These are phyloP conservation scores for Abortiporus biennis DNA, from an alignment of 1,284 basidiomycete species.

Conservation along the genomic window DNA sequence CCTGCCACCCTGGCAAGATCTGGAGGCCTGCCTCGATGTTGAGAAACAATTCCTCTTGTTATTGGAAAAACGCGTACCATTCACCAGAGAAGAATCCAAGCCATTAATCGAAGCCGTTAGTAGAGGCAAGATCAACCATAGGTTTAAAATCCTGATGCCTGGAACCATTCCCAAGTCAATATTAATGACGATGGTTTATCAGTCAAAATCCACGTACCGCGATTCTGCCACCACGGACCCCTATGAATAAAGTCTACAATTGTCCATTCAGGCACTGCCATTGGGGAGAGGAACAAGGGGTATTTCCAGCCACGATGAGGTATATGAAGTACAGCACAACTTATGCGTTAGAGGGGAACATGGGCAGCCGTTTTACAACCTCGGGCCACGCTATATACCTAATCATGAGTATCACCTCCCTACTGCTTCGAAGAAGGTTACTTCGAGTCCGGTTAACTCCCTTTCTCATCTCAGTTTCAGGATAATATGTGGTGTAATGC, in stretches of 20 bases:
- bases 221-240: slow-evolving; percentile 58
- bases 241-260: slow-evolving; percentile 51
- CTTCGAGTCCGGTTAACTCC: not conserved
- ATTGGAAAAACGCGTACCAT: slow-evolving; percentile 33
- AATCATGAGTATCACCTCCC: not conserved
- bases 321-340: not conserved
- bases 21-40: slow-evolving; percentile 40
- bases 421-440: not conserved
- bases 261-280: slow-evolving; percentile 41
- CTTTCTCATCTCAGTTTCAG: slow-evolving; percentile 7
- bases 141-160: slow-evolving; percentile 58
- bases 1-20: slow-evolving; percentile 56
- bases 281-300: slow-evolving; percentile 6
- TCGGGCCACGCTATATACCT: not conserved
- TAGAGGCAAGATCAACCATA: slow-evolving; percentile 53
- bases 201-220: slow-evolving; percentile 30
- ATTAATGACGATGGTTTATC: not conserved
- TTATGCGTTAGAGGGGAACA: slow-evolving; percentile 1
- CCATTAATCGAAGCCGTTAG: slow-evolving; percentile 58
- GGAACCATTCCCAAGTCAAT: not conserved
- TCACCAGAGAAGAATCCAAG: slow-evolving; percentile 56
- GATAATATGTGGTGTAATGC: slow-evolving; percentile 22
- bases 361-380: not conserved
- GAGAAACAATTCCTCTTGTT: slow-evolving; percentile 1
- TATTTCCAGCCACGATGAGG: not conserved